phyloP scores from a whole-genome alignment of 2,329 filamentous ascomycete genomes.

The Scedosporium boydii region DNA sequence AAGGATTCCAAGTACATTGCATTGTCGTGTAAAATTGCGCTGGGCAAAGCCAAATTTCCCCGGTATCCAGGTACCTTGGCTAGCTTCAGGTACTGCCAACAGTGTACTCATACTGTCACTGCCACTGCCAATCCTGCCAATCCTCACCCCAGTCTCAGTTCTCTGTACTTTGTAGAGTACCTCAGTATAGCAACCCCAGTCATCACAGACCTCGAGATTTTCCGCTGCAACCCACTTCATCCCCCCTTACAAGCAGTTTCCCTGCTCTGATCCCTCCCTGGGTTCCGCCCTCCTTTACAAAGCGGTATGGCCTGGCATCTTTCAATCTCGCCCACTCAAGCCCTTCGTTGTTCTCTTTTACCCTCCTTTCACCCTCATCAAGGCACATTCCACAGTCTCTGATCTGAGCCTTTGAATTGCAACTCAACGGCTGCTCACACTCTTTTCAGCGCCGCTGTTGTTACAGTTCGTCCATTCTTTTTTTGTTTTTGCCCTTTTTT shows the following conservation, averaged over 20 bases:
- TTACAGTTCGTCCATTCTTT: slow-evolving; percentile 7
- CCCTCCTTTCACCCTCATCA: not conserved
- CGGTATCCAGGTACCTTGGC: not conserved
- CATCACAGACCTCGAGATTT: slow-evolving; percentile 3
- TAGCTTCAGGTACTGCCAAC: not conserved
- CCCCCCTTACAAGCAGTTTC: not conserved
- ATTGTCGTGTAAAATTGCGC: not conserved
- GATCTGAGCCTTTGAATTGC: not conserved
- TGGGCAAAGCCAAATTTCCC: not conserved
- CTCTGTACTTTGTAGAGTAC: too few species aligned
- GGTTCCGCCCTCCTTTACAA: not conserved
- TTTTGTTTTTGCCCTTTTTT: not conserved
- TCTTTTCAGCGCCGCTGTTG: slow-evolving; percentile 3
- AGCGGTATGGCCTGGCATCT: not conserved
- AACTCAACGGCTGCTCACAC: slow-evolving; percentile 1
- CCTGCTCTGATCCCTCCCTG: not conserved
- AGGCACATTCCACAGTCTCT: not conserved
- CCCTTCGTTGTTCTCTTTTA: not conserved
- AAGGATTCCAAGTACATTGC: not conserved
- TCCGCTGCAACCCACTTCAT: slow-evolving; percentile 1
- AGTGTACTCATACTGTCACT: too few species aligned
- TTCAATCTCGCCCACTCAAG: not conserved
- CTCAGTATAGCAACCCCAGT: not conserved
- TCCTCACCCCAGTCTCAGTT: not conserved
- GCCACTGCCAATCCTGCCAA: not conserved